These are phyloP conservation scores for Thraustochytrium sp. DNA, from an alignment of 352 stramenopile genomes.

Conservation along the genomic window DNA sequence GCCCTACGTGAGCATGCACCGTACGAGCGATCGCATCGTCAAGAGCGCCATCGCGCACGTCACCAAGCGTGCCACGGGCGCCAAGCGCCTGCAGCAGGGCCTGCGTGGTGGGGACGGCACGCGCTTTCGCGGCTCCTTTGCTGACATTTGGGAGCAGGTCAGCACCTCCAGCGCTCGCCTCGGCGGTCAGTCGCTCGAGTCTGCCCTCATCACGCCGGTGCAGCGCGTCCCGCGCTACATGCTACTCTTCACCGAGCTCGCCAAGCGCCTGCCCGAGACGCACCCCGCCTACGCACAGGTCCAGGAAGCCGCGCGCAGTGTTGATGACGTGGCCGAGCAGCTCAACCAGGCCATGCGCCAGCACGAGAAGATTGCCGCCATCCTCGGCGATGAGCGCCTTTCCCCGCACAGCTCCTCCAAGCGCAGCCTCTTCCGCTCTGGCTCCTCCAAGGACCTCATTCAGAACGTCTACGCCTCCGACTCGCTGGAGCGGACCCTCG, in stretches of 20 bases:
- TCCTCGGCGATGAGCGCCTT: neutral
- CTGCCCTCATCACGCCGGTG: conserved; percentile 77
- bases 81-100: neutral
- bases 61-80: neutral
- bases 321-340: conserved; percentile 14
- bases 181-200: conserved; percentile 29
- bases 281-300: conserved; percentile 9
- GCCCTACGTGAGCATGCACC: conserved; percentile 29
- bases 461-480: neutral
- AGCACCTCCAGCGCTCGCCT: neutral
- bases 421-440: neutral
- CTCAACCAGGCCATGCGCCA: conserved; percentile 19
- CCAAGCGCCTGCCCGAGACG: conserved; percentile 58
- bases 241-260: conserved; percentile 65
- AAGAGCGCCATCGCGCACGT: neutral
- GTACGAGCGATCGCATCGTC: neutral
- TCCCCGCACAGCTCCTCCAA: neutral
- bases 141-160: conserved; percentile 34
- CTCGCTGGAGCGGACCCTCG: neutral
- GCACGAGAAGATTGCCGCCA: conserved; percentile 23
- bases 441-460: conserved; percentile 26
- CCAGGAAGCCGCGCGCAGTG: neutral
- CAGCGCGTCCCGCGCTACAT: conserved; percentile 83
- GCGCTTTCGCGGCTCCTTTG: neutral
- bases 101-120: neutral